Percentiles rank a stretch among this genome's conserved stretches.
Evolutionary conservation across 495 filamentous ascomycete genomes (phyloP).

Genomic region (Penicillium longicatenatum): DNA sequence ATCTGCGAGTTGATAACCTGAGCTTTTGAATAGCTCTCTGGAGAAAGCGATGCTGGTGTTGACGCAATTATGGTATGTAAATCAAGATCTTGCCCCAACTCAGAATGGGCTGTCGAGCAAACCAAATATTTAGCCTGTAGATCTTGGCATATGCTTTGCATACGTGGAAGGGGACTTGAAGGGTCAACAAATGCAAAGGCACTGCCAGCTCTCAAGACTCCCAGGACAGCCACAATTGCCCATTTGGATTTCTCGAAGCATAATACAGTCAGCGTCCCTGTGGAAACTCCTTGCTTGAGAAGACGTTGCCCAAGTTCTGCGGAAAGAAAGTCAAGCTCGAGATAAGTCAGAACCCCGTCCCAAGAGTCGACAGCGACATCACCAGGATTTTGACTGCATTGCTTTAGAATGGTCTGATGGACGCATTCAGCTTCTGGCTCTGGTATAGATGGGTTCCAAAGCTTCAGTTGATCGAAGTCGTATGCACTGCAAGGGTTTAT

Average conservation of each 20-base stretch:
- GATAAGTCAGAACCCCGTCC: constrained; percentile 56
- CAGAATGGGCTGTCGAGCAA: constrained; percentile 21
- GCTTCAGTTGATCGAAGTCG: not conserved
- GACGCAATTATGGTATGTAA: too few relatives aligned
- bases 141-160: too few relatives aligned
- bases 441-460: not conserved
- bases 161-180: constrained; percentile 18
- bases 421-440: constrained; percentile 2
- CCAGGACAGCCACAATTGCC: constrained; percentile 45
- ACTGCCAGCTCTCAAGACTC: constrained; percentile 40
- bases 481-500: too few relatives aligned
- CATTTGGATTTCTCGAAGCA: constrained; percentile 52
- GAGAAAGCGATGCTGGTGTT: not conserved
- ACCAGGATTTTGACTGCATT: constrained; percentile 27
- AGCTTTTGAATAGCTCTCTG: not conserved
- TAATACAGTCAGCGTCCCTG: constrained; percentile 39
- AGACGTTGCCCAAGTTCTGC: constrained; percentile 29
- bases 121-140: too few relatives aligned
- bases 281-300: constrained; percentile 24
- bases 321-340: constrained; percentile 42
- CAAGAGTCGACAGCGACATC: constrained; percentile 36
- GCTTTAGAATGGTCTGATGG: constrained; percentile 39
- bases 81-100: too few relatives aligned
- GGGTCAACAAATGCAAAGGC: constrained; percentile 1
- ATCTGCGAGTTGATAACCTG: not conserved